A percentile compares a stretch with the other conserved stretches of the same genome.
phyloP scores from a whole-genome alignment of 345 rosid genomes.

The Noccaea caerulescens region DNA sequence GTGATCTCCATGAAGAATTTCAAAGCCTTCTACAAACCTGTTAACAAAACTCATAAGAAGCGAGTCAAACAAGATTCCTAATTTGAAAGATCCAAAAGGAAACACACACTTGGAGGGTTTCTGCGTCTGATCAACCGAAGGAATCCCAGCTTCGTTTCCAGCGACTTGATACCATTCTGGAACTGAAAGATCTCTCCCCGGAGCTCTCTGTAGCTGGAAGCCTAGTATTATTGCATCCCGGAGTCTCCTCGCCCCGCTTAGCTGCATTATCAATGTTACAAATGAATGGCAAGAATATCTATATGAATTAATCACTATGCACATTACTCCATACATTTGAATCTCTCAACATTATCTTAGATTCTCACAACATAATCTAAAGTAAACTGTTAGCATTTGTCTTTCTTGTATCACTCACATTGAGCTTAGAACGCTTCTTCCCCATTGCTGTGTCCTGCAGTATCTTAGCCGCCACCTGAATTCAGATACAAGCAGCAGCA shows the following conservation, averaged over 20 bases:
- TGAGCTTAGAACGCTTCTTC: constrained; percentile 70
- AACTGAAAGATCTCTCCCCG: constrained; percentile 78
- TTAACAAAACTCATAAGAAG: not conserved
- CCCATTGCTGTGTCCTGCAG: constrained; percentile 88
- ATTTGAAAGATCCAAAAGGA: constrained; percentile 43
- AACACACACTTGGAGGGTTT: constrained; percentile 41
- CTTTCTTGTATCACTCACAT: constrained; percentile 51
- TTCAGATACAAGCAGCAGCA: constrained; percentile 3
- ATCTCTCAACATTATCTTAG: not conserved
- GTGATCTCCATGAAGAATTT: constrained; percentile 80
- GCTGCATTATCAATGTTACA: constrained; percentile 46
- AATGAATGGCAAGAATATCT: not conserved
- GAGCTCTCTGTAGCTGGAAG: constrained; percentile 85
- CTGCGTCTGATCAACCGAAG: constrained; percentile 41
- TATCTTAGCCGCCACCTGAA: constrained; percentile 82
- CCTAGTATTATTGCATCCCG: constrained; percentile 93
- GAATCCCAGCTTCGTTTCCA: constrained; percentile 62
- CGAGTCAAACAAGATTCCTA: not conserved
- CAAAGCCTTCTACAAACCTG: constrained; percentile 70
- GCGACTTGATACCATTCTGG: constrained; percentile 93
- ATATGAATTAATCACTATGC: not conserved
- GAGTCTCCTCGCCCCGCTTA: constrained; percentile 89
- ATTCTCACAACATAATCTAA: not conserved
- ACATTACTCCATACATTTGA: not conserved
- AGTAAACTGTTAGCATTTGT: not conserved